Evolutionary conservation across 2,329 filamentous ascomycete species (phyloP).

Genomic region (Metarhizium rileyi): DNA sequence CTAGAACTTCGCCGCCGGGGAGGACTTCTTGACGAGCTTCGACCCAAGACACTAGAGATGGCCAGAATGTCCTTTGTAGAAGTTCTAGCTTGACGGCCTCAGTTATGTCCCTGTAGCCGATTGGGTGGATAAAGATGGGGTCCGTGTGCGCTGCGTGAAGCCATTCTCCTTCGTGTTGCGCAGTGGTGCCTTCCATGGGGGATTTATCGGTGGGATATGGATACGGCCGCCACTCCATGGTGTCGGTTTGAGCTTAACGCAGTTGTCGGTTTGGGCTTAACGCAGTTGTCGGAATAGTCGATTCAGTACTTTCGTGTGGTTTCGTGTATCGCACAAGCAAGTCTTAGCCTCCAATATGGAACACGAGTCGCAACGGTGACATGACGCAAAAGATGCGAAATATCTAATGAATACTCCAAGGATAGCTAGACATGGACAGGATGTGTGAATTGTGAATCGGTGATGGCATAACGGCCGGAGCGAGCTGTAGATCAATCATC

Average conservation of each 20-base stretch:
- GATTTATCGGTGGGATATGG: slow-evolving; percentile 15
- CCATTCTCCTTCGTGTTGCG: slow-evolving; percentile 14
- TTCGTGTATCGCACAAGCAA: not conserved
- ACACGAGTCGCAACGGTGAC: not conserved
- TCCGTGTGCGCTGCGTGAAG: slow-evolving; percentile 12
- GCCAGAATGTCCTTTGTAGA: slow-evolving; percentile 17
- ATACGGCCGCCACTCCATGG: slow-evolving; percentile 8
- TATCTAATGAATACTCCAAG: not conserved
- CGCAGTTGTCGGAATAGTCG: not conserved
- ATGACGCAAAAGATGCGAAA: not conserved
- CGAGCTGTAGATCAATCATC: not conserved
- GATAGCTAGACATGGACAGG: not conserved
- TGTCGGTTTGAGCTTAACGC: not conserved
- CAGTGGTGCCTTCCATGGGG: slow-evolving; percentile 14
- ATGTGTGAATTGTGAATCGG: not conserved
- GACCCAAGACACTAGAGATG: slow-evolving; percentile 16
- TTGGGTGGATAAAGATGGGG: slow-evolving; percentile 10
- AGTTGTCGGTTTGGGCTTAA: not conserved
- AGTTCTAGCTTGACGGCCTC: slow-evolving; percentile 12
- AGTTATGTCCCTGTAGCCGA: slow-evolving; percentile 9
- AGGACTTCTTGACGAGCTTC: slow-evolving; percentile 13
- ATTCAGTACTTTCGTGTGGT: not conserved
- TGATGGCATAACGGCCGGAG: not conserved
- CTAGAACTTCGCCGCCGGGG: slow-evolving; percentile 12
- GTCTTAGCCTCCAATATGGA: not conserved